Conservation (phyloP, 2,329 filamentous ascomycete genomes). For the Pestalotiopsis sp. region DNA sequence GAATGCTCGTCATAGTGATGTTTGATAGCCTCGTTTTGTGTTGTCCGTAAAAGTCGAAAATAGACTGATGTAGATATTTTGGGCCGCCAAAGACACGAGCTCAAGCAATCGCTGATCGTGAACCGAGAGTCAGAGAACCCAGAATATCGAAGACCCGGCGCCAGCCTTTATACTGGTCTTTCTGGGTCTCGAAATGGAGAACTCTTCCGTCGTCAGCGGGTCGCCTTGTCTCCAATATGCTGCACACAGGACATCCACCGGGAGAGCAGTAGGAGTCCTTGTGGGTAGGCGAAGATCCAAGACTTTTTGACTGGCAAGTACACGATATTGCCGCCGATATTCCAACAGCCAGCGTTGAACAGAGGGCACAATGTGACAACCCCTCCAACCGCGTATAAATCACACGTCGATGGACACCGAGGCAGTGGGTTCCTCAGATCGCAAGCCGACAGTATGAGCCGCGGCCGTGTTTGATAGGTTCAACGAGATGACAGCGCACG, state of each 20-base stretch:
- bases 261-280: neutral
- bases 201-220: neutral
- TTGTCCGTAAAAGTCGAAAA: neutral
- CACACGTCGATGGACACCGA: too few relatives aligned
- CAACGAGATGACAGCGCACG: neutral
- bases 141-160: neutral
- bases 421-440: too few relatives aligned
- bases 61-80: neutral
- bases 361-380: too few relatives aligned
- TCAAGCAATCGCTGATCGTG: neutral
- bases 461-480: neutral
- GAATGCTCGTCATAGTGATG: constrained; percentile 29
- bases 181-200: neutral
- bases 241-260: neutral
- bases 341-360: too few relatives aligned
- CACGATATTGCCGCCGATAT: too few relatives aligned
- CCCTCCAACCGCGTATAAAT: too few relatives aligned
- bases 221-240: constrained; percentile 15
- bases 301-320: too few relatives aligned
- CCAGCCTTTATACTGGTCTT: neutral
- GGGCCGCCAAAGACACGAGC: neutral
- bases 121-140: neutral
- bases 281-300: too few relatives aligned
- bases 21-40: neutral
- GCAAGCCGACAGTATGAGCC: neutral